phyloP scores from a whole-genome alignment of 257 asterid genomes.

The Cynanchum wilfordii region DNA sequence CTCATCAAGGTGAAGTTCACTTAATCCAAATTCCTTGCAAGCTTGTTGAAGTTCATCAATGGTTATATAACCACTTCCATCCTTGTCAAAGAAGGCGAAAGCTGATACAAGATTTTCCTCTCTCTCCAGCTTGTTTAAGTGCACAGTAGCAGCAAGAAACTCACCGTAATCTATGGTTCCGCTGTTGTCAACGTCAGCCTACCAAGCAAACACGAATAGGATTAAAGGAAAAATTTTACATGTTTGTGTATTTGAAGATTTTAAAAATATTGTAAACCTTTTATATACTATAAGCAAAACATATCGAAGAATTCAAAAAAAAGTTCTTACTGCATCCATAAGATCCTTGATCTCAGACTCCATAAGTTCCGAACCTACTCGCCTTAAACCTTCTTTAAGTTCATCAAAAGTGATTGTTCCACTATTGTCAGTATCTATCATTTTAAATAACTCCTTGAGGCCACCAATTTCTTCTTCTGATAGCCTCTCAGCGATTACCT shows the following conservation, averaged over 20 bases:
- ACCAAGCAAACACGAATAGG: slow-evolving; percentile 19
- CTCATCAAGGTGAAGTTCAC: slow-evolving; percentile 81
- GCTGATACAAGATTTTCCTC: slow-evolving; percentile 84
- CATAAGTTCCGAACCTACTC: slow-evolving; percentile 91
- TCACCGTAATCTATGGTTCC: slow-evolving; percentile 95
- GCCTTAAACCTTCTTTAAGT: slow-evolving; percentile 75
- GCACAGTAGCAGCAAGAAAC: slow-evolving; percentile 95
- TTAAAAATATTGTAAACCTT: background rate
- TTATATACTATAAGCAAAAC: background rate
- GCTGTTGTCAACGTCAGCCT: slow-evolving; percentile 91
- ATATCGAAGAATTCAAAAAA: background rate
- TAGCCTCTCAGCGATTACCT: slow-evolving; percentile 90
- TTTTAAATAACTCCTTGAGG: slow-evolving; percentile 74
- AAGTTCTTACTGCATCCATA: slow-evolving; percentile 68
- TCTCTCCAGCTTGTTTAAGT: slow-evolving; percentile 90
- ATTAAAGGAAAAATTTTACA: background rate
- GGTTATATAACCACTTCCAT: slow-evolving; percentile 92
- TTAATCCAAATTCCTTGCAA: slow-evolving; percentile 80
- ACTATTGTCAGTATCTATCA: slow-evolving; percentile 86
- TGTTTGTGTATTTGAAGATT: background rate
- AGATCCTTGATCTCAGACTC: slow-evolving; percentile 92
- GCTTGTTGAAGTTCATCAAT: slow-evolving; percentile 94
- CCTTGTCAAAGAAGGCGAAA: slow-evolving; percentile 84
- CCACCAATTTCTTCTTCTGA: slow-evolving; percentile 98
- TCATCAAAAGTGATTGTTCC: slow-evolving; percentile 94